Percentiles rank a stretch among this genome's conserved stretches.
Conservation (phyloP, 2,329 filamentous ascomycete genomes). For the Alternaria atra region DNA sequence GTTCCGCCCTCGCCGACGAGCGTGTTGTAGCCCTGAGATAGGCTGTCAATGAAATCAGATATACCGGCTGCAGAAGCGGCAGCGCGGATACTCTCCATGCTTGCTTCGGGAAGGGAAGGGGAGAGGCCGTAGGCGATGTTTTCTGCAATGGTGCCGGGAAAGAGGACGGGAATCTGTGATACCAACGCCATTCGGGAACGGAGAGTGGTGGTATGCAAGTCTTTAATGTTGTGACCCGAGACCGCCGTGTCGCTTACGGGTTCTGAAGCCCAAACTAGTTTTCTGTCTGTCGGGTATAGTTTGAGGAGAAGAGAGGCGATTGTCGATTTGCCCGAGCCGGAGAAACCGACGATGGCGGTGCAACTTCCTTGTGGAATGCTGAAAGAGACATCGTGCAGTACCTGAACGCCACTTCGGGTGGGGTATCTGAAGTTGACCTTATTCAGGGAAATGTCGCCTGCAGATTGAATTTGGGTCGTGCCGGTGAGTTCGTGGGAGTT, state of each 20-base stretch:
- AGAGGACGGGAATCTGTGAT: constrained; percentile 76
- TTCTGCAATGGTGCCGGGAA: constrained; percentile 76
- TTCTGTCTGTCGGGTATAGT: constrained; percentile 64
- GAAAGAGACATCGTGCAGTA: constrained; percentile 73
- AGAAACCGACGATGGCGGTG: constrained; percentile 81
- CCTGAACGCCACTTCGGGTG: constrained; percentile 58
- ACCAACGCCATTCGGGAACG: constrained; percentile 73
- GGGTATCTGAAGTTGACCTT: constrained; percentile 78
- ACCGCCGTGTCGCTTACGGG: constrained; percentile 62
- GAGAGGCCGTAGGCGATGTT: constrained; percentile 85
- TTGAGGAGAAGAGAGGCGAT: constrained; percentile 77
- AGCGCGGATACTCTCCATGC: constrained; percentile 56
- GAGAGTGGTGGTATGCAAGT: constrained; percentile 68
- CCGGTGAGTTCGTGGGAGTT: constrained; percentile 68
- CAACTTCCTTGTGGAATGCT: constrained; percentile 69
- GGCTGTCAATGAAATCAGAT: constrained; percentile 76
- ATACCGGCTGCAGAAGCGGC: constrained; percentile 69
- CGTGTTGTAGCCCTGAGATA: constrained; percentile 77
- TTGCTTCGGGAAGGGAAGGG: constrained; percentile 61
- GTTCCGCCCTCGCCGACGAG: constrained; percentile 79
- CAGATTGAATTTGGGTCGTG: constrained; percentile 52
- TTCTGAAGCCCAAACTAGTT: constrained; percentile 3
- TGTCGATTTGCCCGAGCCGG: constrained; percentile 92
- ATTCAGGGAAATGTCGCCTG: constrained; percentile 67
- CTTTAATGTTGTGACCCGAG: constrained; percentile 63